These are phyloP conservation scores for Calonectria hawksworthii DNA, from an alignment of 2,329 filamentous ascomycete species.

Conservation along the genomic window DNA sequence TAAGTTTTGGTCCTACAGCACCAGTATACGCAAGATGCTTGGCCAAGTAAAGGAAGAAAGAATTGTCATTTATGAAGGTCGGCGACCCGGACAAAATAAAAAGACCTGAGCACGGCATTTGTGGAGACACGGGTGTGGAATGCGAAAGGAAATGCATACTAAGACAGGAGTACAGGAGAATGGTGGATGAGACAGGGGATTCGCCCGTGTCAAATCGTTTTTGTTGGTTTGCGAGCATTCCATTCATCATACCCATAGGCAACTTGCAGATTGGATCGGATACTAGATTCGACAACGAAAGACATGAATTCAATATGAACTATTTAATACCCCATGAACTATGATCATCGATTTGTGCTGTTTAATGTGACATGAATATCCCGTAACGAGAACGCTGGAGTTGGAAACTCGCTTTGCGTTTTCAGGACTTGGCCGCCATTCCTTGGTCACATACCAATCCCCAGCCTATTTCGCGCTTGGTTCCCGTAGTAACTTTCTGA, in stretches of 20 bases:
- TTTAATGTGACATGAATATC: not conserved
- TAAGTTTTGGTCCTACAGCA: constrained; percentile 42
- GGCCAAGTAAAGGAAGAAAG: constrained; percentile 31
- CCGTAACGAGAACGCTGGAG: not conserved
- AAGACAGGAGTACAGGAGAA: constrained; percentile 47
- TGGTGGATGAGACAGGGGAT: constrained; percentile 37
- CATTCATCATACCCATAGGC: constrained; percentile 46
- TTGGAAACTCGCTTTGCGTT: too few species aligned
- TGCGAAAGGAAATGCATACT: constrained; percentile 48
- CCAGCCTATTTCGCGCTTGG: not conserved
- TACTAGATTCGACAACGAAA: constrained; percentile 46
- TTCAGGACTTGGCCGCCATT: not conserved
- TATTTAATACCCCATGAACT: constrained; percentile 33
- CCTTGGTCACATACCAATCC: too few species aligned
- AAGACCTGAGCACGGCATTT: constrained; percentile 42
- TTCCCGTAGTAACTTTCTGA: not conserved
- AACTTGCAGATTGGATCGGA: constrained; percentile 46
- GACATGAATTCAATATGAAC: constrained; percentile 41
- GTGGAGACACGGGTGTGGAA: constrained; percentile 47
- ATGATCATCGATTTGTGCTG: not conserved
- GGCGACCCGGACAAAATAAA: constrained; percentile 42
- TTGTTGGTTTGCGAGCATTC: constrained; percentile 47
- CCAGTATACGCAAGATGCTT: constrained; percentile 30
- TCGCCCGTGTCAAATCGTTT: constrained; percentile 37
- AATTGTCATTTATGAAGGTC: constrained; percentile 36